Conservation (phyloP, 345 rosid species). For the Hirschfeldia incana region DNA sequence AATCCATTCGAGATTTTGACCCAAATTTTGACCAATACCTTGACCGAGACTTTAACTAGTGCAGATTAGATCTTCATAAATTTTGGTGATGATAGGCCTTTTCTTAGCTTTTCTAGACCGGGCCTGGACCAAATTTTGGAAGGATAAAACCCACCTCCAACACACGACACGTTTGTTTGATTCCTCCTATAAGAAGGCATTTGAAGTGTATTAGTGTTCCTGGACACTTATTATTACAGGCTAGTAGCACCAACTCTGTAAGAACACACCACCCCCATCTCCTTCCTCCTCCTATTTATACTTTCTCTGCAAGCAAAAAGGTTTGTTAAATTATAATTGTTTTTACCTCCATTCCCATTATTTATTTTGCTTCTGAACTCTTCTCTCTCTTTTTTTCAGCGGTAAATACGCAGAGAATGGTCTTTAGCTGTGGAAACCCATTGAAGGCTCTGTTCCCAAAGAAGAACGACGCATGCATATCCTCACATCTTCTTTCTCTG, state of each 20-base stretch:
- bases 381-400: neutral
- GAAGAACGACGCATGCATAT: too few relatives aligned
- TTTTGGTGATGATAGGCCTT: neutral
- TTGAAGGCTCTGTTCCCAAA: too few relatives aligned
- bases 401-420: slow-evolving; percentile 43
- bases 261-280: neutral
- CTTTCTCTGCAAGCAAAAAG: neutral
- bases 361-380: neutral
- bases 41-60: neutral
- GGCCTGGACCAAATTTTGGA: neutral
- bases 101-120: neutral
- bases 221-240: neutral
- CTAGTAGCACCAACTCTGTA: neutral
- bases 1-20: neutral
- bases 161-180: slow-evolving; percentile 27
- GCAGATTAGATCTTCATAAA: neutral
- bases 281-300: neutral
- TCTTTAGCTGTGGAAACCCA: slow-evolving; percentile 40
- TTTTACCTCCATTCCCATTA: neutral
- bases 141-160: neutral
- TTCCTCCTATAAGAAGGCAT: slow-evolving; percentile 16
- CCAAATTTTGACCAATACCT: neutral
- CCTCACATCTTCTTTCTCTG: too few relatives aligned
- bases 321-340: neutral
- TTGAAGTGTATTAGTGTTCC: neutral